A percentile compares a stretch with the other conserved stretches of the same genome.
Evolutionary conservation across 306 rosid genomes (phyloP).

Genomic region (Medicago lupulina): DNA sequence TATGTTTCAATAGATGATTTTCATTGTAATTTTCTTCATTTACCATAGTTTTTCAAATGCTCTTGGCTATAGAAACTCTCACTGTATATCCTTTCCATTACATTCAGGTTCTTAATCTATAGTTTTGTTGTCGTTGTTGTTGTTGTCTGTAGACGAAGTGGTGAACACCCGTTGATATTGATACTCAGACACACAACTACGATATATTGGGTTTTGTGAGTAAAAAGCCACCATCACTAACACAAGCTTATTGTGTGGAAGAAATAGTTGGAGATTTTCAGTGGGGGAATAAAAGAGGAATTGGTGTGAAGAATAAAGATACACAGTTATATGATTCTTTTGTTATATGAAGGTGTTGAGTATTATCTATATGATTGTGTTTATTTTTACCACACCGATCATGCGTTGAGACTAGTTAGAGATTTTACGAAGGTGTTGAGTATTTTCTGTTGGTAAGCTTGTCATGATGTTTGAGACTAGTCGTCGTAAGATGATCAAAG

Average conservation of each 20-base stretch:
- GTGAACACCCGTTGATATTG: too few relatives aligned
- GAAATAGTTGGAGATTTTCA: slow-evolving; percentile 46
- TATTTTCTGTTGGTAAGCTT: slow-evolving; percentile 62
- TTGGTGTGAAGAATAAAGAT: slow-evolving; percentile 19
- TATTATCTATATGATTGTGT: slow-evolving; percentile 62
- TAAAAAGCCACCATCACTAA: background rate
- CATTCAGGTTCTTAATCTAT: too few relatives aligned
- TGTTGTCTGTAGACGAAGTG: too few relatives aligned
- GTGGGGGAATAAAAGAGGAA: slow-evolving; percentile 57
- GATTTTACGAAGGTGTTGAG: too few relatives aligned
- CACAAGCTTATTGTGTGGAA: background rate
- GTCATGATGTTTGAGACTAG: slow-evolving; percentile 52
- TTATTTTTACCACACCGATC: slow-evolving; percentile 39
- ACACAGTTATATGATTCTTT: slow-evolving; percentile 56
- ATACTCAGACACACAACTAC: too few relatives aligned
- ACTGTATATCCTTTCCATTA: too few relatives aligned
- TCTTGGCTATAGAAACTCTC: too few relatives aligned
- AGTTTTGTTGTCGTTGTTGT: too few relatives aligned
- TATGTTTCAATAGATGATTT: too few relatives aligned
- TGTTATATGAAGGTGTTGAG: slow-evolving; percentile 49
- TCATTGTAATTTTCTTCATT: too few relatives aligned
- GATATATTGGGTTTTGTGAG: background rate
- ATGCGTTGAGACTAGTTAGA: too few relatives aligned
- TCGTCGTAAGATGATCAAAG: slow-evolving; percentile 46
- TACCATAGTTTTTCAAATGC: too few relatives aligned